Conservation (phyloP, 1,284 basidiomycete species). For the Sanguinoderma infundibulare region DNA sequence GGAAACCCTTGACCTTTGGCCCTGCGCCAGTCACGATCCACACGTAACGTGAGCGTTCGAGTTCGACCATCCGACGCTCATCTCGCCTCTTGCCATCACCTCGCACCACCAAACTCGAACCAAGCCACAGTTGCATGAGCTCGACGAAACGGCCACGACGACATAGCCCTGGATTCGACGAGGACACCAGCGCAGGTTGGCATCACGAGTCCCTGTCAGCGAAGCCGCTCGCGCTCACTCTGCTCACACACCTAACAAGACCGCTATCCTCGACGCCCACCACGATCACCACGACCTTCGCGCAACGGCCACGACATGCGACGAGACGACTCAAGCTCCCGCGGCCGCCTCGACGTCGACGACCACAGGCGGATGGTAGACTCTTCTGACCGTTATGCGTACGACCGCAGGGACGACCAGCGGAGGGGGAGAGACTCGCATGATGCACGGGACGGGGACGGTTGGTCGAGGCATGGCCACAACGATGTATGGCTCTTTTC, state of each 20-base stretch:
- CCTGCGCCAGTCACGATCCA: constrained; percentile 32
- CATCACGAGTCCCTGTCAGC: constrained; percentile 47
- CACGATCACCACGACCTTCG: constrained; percentile 42
- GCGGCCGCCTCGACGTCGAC: constrained; percentile 51
- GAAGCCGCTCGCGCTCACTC: constrained; percentile 43
- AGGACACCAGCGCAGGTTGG: constrained; percentile 44
- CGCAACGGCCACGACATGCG: constrained; percentile 43
- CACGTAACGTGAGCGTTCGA: constrained; percentile 37
- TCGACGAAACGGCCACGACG: constrained; percentile 23
- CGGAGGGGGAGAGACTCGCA: constrained; percentile 20
- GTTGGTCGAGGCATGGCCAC: constrained; percentile 25
- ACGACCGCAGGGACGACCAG: constrained; percentile 50
- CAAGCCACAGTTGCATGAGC: constrained; percentile 15
- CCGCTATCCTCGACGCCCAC: constrained; percentile 42
- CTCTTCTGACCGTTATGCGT: constrained; percentile 54
- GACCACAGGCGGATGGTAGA: constrained; percentile 53
- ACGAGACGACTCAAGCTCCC: constrained; percentile 54
- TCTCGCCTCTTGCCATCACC: constrained; percentile 32
- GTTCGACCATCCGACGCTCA: constrained; percentile 19
- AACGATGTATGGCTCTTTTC: constrained; percentile 25
- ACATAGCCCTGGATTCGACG: constrained; percentile 45
- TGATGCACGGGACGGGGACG: constrained; percentile 22
- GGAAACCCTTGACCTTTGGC: constrained; percentile 33
- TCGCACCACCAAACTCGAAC: constrained; percentile 10
- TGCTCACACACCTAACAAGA: constrained; percentile 51